phyloP scores from a whole-genome alignment of 2,329 filamentous ascomycete genomes.

The Keithomyces neogunnii region DNA sequence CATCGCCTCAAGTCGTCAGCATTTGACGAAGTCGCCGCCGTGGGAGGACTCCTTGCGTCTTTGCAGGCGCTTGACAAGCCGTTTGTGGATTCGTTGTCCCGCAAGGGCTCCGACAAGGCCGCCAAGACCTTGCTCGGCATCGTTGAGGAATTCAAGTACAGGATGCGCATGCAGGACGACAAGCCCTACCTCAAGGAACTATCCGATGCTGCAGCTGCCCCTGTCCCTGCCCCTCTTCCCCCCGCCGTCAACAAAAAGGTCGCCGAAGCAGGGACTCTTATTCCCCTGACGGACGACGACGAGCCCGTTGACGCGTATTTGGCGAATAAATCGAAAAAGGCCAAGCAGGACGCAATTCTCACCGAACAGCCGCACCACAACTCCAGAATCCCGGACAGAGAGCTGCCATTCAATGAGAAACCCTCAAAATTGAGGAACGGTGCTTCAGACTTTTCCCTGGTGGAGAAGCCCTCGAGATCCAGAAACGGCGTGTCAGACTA shows the following conservation, averaged over 20 bases:
- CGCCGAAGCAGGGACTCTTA: background rate
- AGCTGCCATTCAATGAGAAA: background rate
- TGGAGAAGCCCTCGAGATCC: background rate
- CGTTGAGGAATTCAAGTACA: conserved; percentile 8
- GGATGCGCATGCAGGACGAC: background rate
- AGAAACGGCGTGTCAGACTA: background rate
- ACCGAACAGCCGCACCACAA: background rate
- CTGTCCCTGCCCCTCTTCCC: background rate
- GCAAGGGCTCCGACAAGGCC: background rate
- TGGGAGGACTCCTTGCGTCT: conserved; percentile 1
- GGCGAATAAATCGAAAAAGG: background rate
- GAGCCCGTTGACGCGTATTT: background rate
- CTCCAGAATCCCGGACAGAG: background rate
- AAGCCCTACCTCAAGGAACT: background rate
- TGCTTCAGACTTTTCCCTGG: too few relatives aligned
- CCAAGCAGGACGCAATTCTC: background rate
- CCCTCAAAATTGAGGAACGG: background rate
- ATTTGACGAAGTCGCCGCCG: conserved; percentile 5
- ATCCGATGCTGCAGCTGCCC: background rate
- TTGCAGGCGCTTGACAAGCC: conserved; percentile 5
- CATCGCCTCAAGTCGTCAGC: conserved; percentile 1
- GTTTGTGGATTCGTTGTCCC: conserved; percentile 1
- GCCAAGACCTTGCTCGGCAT: conserved; percentile 4
- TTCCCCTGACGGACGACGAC: too few relatives aligned
- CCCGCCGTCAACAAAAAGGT: background rate